Conservation (phyloP, 2,329 filamentous ascomycete species). For the Penicillium sp. region DNA sequence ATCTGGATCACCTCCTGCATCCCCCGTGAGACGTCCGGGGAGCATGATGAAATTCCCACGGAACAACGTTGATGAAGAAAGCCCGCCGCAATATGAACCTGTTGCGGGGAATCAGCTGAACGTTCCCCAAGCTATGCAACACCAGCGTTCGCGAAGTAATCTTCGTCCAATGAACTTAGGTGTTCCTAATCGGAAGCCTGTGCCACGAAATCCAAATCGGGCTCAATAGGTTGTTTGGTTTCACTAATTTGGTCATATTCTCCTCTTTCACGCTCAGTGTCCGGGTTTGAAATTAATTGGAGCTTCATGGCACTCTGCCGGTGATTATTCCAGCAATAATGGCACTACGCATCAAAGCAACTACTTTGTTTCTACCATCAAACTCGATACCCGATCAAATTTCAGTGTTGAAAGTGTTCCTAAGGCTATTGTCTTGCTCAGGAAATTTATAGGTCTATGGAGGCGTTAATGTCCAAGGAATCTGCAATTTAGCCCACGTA, state of each 20-base stretch:
- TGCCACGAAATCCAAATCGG: constrained; percentile 25
- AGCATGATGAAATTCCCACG: constrained; percentile 33
- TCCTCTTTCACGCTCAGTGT: not conserved
- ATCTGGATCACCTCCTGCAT: constrained; percentile 31
- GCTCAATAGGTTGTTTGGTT: not conserved
- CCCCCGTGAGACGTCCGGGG: constrained; percentile 29
- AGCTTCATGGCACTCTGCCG: not conserved
- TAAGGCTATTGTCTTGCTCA: not conserved
- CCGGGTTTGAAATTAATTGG: not conserved
- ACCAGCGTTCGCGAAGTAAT: constrained; percentile 21
- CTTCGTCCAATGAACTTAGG: constrained; percentile 35
- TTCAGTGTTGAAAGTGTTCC: not conserved
- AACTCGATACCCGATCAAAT: constrained; percentile 1
- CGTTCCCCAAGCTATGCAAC: constrained; percentile 11
- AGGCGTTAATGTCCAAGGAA: not conserved
- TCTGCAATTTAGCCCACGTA: not conserved
- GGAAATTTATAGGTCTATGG: not conserved
- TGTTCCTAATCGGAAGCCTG: constrained; percentile 38
- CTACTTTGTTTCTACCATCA: not conserved
- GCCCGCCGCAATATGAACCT: constrained; percentile 30
- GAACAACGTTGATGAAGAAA: constrained; percentile 25
- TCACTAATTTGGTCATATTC: not conserved
- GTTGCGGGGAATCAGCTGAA: constrained; percentile 20
- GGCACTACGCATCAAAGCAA: not conserved
- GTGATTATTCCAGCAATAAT: not conserved